Conservation (phyloP, 441 rosid species). For the Hura crepitans region DNA sequence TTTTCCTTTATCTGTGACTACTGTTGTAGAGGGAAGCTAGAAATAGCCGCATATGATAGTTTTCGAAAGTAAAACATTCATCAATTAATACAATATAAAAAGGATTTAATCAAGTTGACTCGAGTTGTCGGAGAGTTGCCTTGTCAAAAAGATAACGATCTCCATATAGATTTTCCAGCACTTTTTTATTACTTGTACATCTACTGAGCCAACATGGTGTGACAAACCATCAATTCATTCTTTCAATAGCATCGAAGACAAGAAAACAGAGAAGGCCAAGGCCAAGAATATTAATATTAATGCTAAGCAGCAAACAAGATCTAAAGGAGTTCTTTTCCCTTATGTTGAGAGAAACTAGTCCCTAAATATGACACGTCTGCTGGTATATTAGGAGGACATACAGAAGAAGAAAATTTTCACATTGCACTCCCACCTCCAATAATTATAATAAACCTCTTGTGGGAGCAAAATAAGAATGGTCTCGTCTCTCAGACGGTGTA, state of each 20-base stretch:
- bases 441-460: not conserved
- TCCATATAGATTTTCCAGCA: too few relatives aligned
- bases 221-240: not conserved
- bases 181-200: too few relatives aligned
- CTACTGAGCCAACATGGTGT: not conserved
- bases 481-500: constrained; percentile 23
- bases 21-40: too few relatives aligned
- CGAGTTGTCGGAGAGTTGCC: not conserved
- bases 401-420: not conserved
- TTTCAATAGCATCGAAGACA: not conserved
- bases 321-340: not conserved
- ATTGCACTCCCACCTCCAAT: not conserved
- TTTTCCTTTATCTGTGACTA: too few relatives aligned
- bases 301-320: not conserved
- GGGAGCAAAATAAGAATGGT: constrained; percentile 20
- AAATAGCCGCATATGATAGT: too few relatives aligned
- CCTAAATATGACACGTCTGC: not conserved
- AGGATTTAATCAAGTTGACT: too few relatives aligned
- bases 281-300: not conserved
- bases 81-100: too few relatives aligned
- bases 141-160: not conserved
- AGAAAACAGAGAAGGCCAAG: not conserved
- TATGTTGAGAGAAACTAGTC: not conserved
- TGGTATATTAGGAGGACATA: not conserved
- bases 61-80: too few relatives aligned